Evolutionary conservation across 805 yeast genomes (phyloP).

Genomic region (Starmerella potacharoeniae): DNA sequence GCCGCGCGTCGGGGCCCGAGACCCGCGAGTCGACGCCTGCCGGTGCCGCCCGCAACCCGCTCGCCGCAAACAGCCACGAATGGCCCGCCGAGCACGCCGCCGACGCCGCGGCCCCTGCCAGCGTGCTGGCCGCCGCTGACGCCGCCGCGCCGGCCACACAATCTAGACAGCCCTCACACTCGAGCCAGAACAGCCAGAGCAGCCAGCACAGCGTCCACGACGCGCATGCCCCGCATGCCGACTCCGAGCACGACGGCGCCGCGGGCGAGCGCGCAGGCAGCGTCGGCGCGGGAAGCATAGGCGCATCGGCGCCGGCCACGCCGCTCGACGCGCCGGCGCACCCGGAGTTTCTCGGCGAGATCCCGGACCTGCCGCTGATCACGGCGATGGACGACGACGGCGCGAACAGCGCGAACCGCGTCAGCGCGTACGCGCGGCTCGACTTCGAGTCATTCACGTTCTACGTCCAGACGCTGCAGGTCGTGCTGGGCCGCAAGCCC

Average conservation of each 20-base stretch:
- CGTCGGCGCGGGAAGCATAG: background rate
- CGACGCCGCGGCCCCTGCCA: background rate
- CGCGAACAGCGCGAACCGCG: conserved; percentile 23
- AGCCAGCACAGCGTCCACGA: too few species aligned
- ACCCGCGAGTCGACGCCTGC: background rate
- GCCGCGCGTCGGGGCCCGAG: background rate
- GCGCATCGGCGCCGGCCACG: background rate
- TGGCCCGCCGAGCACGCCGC: background rate
- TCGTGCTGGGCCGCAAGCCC: conserved; percentile 79
- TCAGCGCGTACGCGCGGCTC: conserved; percentile 40
- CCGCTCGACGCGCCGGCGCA: background rate
- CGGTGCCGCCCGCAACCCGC: conserved; percentile 3
- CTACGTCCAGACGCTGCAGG: conserved; percentile 92
- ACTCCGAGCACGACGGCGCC: too few species aligned
- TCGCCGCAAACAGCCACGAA: conserved; percentile 3
- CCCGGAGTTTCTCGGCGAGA: background rate
- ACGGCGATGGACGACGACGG: conserved; percentile 14
- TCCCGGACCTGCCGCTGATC: conserved; percentile 7
- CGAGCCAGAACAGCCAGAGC: too few species aligned
- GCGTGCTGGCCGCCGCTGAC: background rate
- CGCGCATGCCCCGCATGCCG: too few species aligned
- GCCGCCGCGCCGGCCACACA: background rate
- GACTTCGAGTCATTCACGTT: conserved; percentile 91
- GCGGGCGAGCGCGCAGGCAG: too few species aligned
- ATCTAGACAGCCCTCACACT: background rate